Conservation (phyloP, 2,329 filamentous ascomycete genomes). For the Fusarium domesticum region DNA sequence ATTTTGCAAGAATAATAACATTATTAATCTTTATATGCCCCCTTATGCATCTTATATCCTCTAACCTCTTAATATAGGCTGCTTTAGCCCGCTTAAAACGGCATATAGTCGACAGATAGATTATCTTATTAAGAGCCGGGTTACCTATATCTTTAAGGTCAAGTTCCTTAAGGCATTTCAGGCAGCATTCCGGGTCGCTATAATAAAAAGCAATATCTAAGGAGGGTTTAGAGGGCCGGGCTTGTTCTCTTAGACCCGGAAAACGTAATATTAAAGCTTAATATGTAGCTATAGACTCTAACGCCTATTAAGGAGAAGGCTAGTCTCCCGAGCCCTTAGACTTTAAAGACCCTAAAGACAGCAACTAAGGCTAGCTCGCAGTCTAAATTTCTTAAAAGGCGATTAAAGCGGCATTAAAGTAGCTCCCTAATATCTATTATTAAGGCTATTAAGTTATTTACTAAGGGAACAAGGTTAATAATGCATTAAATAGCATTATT, state of each 20-base stretch:
- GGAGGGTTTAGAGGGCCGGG: slow-evolving; percentile 32
- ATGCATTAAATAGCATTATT: too few relatives aligned
- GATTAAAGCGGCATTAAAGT: too few relatives aligned
- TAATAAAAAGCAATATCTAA: slow-evolving; percentile 31
- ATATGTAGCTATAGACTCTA: too few relatives aligned
- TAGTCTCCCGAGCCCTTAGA: too few relatives aligned
- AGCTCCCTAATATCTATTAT: too few relatives aligned
- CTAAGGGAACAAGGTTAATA: too few relatives aligned
- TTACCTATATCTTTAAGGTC: slow-evolving; percentile 31
- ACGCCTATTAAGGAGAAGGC: too few relatives aligned
- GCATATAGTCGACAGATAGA: slow-evolving; percentile 31
- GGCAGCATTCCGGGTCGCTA: slow-evolving; percentile 23
- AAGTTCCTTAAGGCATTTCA: slow-evolving; percentile 29
- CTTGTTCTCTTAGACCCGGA: slow-evolving; percentile 33
- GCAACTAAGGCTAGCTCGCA: too few relatives aligned
- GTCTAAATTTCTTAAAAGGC: too few relatives aligned
- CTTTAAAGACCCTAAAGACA: too few relatives aligned
- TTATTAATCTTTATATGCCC: slow-evolving; percentile 9
- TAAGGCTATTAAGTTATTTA: too few relatives aligned
- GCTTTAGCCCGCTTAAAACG: slow-evolving; percentile 36
- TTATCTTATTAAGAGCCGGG: slow-evolving; percentile 26
- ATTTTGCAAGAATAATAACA: slow-evolving; percentile 22
- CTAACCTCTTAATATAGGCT: slow-evolving; percentile 22
- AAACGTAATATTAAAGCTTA: slow-evolving; percentile 28
- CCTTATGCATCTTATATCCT: slow-evolving; percentile 1